Base-by-base conservation (phyloP, 345 rosid genomes). In the Arabidopsis arenosa region DNA sequence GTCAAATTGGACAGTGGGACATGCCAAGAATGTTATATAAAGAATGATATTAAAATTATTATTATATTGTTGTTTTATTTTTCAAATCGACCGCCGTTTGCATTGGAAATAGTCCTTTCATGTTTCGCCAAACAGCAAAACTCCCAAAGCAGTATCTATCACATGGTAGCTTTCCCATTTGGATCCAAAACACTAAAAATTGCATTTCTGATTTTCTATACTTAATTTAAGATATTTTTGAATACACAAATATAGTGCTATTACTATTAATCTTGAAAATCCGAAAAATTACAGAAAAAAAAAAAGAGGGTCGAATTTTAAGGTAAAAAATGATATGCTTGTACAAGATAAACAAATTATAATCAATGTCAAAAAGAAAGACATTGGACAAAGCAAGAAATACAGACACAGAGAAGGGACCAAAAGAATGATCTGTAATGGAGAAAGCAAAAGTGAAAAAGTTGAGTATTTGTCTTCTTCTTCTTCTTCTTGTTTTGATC, bases 401-500 rank as follows among this genome's bases (percentile, higher is more conserved):
- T 2, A 52, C 63, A 68, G 65, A 65, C 56, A 43, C 17, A 44
- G 48, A 45, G 13, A 55, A 45, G 44, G 44, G 65, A 76, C 70
- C 70, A 63, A 76, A 76, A 76, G 66, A 63, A 70, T 76, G 70
- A 55, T 26, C 58, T 69, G 70, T 44, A 69, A 62, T 52, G 51
- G 70, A 8, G 6, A 52, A 75, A 51, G 7, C 35, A 67, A 49
- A 59, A 39, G 53, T 28, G 73, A 49, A 61, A 1, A 40, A 61
- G 21, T 23, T 33, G 23, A 63, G 14, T 68, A 40, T 44, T n/a
- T 5, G 8, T 44, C 9, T 47, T 8, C 35, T 55, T 63, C 41
- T 63, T 48, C 44, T 61, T 59, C 12, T 56, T 59, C 6, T 41
- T 53, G 63, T 76, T 54, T 76, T 55, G 45, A 80, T 93, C 87